A percentile compares a stretch with the other conserved stretches of the same genome.
These are phyloP conservation scores for Saccharomycopsis hybrid DNA, from an alignment of 1,139 yeast genomes.

Conservation along the genomic window DNA sequence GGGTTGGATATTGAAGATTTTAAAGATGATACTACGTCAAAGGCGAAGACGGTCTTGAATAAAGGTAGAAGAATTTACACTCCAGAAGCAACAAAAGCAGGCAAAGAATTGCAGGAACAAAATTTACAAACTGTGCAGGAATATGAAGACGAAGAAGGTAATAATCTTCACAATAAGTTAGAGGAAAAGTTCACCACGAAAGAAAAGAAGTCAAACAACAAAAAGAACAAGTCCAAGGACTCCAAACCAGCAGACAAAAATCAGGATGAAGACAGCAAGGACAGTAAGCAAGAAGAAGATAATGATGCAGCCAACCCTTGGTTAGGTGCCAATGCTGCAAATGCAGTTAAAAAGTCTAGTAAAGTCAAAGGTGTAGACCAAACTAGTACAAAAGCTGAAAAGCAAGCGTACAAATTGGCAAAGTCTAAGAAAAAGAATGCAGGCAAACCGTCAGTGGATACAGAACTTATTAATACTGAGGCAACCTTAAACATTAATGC, in stretches of 20 bases:
- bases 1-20: conserved; percentile 40
- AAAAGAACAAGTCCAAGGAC: conserved; percentile 10
- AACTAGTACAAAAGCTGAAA: conserved; percentile 44
- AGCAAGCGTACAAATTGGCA: conserved; percentile 41
- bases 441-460: conserved; percentile 30
- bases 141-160: conserved; percentile 48
- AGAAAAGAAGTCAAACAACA: conserved; percentile 10
- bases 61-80: conserved; percentile 80
- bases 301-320: conserved; percentile 56
- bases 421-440: conserved; percentile 44
- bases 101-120: conserved; percentile 37
- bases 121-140: conserved; percentile 43
- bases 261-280: conserved; percentile 18
- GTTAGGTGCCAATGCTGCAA: conserved; percentile 41
- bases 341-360: conserved; percentile 40
- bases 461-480: conserved; percentile 41
- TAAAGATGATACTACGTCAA: conserved; percentile 29
- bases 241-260: conserved; percentile 8
- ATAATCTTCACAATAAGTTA: conserved; percentile 39
- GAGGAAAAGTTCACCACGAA: conserved; percentile 27
- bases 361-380: conserved; percentile 52
- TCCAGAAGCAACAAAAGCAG: conserved; percentile 52
- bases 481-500: conserved; percentile 35
- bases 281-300: conserved; percentile 20
- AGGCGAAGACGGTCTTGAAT: conserved; percentile 48